A percentile compares a stretch with the other conserved stretches of the same genome.
phyloP scores from a whole-genome alignment of 1,284 basidiomycete species.

The Ganoderma lucidum region DNA sequence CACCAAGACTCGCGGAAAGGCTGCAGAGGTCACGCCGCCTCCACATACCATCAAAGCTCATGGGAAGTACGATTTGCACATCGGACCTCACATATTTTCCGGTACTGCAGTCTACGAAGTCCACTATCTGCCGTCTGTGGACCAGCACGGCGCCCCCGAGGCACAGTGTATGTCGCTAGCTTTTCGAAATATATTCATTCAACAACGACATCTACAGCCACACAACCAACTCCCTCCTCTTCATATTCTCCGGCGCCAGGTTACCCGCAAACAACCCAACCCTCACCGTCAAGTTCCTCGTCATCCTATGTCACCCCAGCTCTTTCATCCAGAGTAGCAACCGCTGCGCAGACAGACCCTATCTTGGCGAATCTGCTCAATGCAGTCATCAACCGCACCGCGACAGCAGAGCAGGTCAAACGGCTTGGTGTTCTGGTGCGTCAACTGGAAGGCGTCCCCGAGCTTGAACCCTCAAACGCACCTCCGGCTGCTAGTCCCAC shows the following conservation, averaged over 20 bases:
- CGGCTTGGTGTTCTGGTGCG: slow-evolving; percentile 71
- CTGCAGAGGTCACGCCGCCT: slow-evolving; percentile 58
- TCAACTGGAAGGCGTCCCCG: slow-evolving; percentile 48
- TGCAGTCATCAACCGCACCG: slow-evolving; percentile 63
- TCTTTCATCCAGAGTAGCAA: slow-evolving; percentile 68
- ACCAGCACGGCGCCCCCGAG: not conserved
- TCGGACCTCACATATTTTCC: slow-evolving; percentile 75
- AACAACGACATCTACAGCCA: slow-evolving; percentile 1
- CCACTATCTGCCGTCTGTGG: slow-evolving; percentile 51
- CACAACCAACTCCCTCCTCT: not conserved
- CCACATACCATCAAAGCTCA: slow-evolving; percentile 70
- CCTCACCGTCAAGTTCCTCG: slow-evolving; percentile 49
- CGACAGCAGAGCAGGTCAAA: slow-evolving; percentile 67
- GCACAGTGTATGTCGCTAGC: slow-evolving; percentile 19
- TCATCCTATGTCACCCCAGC: slow-evolving; percentile 58
- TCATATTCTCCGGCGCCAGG: slow-evolving; percentile 3
- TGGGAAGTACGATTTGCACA: slow-evolving; percentile 70
- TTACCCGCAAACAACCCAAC: slow-evolving; percentile 38
- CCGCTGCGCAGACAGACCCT: slow-evolving; percentile 68
- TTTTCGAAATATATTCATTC: not conserved
- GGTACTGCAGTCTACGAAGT: slow-evolving; percentile 76
- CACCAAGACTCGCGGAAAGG: slow-evolving; percentile 61
- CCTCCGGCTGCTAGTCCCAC: slow-evolving; percentile 18
- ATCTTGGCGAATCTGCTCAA: slow-evolving; percentile 68
- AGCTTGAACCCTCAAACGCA: slow-evolving; percentile 18